Conservation (phyloP, 1,284 basidiomycete genomes). For the Chondrostereum purpureum region DNA sequence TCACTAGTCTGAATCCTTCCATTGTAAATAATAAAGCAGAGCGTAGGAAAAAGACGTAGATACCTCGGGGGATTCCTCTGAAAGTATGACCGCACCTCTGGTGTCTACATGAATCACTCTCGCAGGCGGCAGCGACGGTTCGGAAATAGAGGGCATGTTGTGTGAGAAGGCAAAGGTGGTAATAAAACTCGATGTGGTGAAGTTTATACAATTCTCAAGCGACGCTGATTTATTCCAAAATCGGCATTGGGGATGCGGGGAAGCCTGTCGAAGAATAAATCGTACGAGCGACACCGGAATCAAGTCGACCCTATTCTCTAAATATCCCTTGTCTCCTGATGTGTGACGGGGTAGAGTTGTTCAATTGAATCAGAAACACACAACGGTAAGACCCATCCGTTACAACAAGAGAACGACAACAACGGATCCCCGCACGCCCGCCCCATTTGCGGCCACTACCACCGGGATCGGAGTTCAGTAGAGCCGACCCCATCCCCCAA, state of each 20-base stretch:
- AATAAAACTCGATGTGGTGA: neutral
- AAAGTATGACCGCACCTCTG: conserved; percentile 81
- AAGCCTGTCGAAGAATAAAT: conserved; percentile 1
- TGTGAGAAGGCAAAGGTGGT: neutral
- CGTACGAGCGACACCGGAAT: conserved; percentile 8
- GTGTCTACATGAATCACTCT: conserved; percentile 82
- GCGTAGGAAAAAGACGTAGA: conserved; percentile 22
- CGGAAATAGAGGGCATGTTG: conserved; percentile 20
- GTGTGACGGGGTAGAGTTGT: no score
- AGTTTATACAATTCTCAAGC: neutral
- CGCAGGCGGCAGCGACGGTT: conserved; percentile 58
- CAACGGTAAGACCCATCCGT: no score
- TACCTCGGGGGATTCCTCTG: conserved; percentile 90
- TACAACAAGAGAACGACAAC: no score
- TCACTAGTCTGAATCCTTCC: conserved; percentile 88
- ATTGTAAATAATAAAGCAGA: conserved; percentile 9
- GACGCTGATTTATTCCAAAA: neutral
- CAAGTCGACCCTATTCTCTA: no score
- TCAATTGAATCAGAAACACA: no score
- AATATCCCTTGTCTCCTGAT: no score
- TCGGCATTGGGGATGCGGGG: conserved; percentile 1
- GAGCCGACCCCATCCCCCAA: neutral
- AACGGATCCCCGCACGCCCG: neutral
- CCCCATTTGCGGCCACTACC: neutral
- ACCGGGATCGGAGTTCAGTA: no score